phyloP scores from a whole-genome alignment of 768 basidiomycete species.

The Rhodosporidiobolus sp. region DNA sequence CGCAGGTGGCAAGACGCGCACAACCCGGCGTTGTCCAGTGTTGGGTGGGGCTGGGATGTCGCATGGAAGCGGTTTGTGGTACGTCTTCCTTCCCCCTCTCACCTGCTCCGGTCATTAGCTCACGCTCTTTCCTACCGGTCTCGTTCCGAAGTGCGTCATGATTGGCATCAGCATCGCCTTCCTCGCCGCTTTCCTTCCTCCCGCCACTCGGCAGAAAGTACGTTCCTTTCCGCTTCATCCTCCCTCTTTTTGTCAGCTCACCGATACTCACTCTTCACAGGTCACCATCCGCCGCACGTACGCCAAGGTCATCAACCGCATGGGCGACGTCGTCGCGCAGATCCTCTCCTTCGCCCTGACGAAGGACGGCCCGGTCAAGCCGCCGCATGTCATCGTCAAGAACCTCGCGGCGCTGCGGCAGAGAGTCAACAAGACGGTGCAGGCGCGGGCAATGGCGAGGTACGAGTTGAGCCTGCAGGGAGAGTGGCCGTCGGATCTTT shows the following conservation, averaged over 20 bases:
- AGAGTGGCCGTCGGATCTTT: slow-evolving; percentile 32
- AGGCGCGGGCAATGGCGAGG: slow-evolving; percentile 23
- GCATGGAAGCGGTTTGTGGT: slow-evolving; percentile 35
- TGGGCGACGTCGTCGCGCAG: slow-evolving; percentile 30
- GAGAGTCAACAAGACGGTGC: slow-evolving; percentile 27
- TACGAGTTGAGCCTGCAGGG: slow-evolving; percentile 39
- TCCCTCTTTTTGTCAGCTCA: not conserved
- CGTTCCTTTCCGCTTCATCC: too few species aligned
- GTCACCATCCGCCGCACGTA: slow-evolving; percentile 36
- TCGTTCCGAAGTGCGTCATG: slow-evolving; percentile 14
- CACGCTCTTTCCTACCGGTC: not conserved
- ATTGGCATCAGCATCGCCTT: slow-evolving; percentile 40
- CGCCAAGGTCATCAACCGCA: slow-evolving; percentile 26
- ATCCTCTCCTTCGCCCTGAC: slow-evolving; percentile 30
- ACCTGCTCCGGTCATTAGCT: slow-evolving; percentile 4
- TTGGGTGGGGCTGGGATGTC: slow-evolving; percentile 38
- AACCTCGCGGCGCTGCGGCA: slow-evolving; percentile 25
- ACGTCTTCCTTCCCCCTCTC: not conserved
- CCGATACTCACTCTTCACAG: not conserved
- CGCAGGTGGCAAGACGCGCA: slow-evolving; percentile 27
- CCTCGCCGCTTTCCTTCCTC: slow-evolving; percentile 27
- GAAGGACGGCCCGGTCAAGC: slow-evolving; percentile 29
- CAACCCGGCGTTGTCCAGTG: slow-evolving; percentile 14
- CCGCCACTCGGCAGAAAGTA: slow-evolving; percentile 17
- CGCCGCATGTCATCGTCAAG: slow-evolving; percentile 35